phyloP scores from a whole-genome alignment of 768 basidiomycete species.

The Exsudoporus frostii region DNA sequence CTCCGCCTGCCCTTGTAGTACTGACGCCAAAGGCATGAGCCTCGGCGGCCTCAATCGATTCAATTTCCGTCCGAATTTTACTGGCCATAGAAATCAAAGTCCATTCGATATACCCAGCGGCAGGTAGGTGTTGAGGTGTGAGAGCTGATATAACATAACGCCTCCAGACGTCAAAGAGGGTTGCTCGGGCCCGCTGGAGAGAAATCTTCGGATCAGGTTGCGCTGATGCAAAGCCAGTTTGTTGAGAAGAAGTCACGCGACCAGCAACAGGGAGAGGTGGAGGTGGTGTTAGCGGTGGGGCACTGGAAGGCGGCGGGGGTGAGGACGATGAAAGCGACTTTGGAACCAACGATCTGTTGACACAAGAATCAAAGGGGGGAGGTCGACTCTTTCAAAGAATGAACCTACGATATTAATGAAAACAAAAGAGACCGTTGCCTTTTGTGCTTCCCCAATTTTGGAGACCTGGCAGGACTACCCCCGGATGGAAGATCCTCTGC shows the following conservation, averaged over 20 bases:
- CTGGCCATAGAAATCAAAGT: constrained; percentile 29
- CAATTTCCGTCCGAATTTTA: constrained; percentile 16
- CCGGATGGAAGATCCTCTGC: constrained; percentile 15
- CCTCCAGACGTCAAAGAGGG: constrained; percentile 65
- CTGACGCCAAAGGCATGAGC: not conserved
- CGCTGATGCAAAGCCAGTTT: constrained; percentile 4
- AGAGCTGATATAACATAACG: constrained; percentile 58
- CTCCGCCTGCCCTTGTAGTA: constrained; percentile 13
- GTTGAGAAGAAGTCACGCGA: constrained; percentile 25
- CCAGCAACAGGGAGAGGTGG: constrained; percentile 28
- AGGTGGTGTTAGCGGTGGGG: constrained; percentile 29
- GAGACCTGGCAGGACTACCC: constrained; percentile 23
- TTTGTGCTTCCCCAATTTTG: constrained; percentile 52
- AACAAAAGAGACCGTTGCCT: constrained; percentile 69
- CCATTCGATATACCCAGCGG: constrained; percentile 35
- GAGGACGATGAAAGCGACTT: constrained; percentile 29
- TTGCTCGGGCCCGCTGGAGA: constrained; percentile 61
- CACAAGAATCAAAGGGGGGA: not conserved
- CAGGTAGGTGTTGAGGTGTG: constrained; percentile 28
- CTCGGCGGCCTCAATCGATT: constrained; percentile 3
- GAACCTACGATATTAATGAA: constrained; percentile 57
- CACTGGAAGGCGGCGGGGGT: constrained; percentile 18
- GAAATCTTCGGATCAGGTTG: constrained; percentile 38
- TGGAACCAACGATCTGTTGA: constrained; percentile 29
- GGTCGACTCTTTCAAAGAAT: not conserved